Base-by-base conservation (phyloP, 768 basidiomycete genomes). In the Amanita exitialis region DNA sequence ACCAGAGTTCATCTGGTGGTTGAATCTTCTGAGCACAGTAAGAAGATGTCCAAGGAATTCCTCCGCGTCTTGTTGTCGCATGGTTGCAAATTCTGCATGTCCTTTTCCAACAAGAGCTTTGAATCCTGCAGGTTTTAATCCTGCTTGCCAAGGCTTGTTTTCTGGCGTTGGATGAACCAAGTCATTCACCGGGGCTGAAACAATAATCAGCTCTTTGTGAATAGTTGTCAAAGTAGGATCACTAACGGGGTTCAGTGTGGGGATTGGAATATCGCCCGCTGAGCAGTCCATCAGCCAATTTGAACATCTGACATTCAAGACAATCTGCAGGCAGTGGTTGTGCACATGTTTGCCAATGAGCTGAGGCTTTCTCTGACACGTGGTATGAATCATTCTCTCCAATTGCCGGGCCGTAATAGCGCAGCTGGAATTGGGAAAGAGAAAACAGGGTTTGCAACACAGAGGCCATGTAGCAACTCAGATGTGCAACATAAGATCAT, bases 381-480 rank as follows among this genome's bases (percentile, higher is more conserved):
- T 32, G 13, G 13, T 32, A 13, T 32, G 13, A 1, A 32, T 13
- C 13, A 13, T 32, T 32, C 32, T 32, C 32, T 32, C 32, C 32
- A 94, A 92, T 3, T 56, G 44, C 12, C 56, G 55, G 2, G 57
- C 52, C n/a, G 56, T 53, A 68, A 69, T 96, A 98, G 7, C 88
- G 81, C 2, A 70, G 61, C 56, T 81, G 79, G 73, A 96, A 98
- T 0, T 78, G 58, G 0, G 83, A 76, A 2, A 98, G 76, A 2
- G 91, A 72, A 69, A 96, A 95, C 1, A 97, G 56, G 0, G 81
- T 78, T 67, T 98, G 95, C 0, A 98, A 66, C 9, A 91, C 84
- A 0, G 93, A 96, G 1, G 94, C 90, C 83, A 99, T 95, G 70
- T 99, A 99, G 65, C 95, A 99, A 63, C 93, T 92, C 66, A 13